These are phyloP conservation scores for Rhododendron williamsianum DNA, from an alignment of 148 eudicot species.

Conservation along the genomic window DNA sequence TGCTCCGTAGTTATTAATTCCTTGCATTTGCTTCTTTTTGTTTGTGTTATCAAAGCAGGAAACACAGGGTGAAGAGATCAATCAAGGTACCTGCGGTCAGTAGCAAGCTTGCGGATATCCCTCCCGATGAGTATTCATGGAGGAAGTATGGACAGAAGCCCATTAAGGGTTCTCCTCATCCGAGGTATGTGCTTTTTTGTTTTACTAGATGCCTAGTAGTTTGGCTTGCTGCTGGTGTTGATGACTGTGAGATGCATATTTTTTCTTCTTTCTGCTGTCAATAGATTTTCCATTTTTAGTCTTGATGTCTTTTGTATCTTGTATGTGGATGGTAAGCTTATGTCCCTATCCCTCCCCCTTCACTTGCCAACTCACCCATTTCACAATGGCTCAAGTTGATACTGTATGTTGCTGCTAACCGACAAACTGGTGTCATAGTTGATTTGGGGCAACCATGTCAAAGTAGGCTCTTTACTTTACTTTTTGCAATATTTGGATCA, in stretches of 20 bases:
- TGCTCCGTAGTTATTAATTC: constrained; percentile 5
- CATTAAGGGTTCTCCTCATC: constrained; percentile 97
- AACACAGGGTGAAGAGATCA: constrained; percentile 79
- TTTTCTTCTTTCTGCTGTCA: not conserved
- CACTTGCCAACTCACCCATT: not conserved
- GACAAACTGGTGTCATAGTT: not conserved
- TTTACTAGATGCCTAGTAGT: not conserved
- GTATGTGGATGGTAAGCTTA: not conserved
- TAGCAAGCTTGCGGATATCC: constrained; percentile 94
- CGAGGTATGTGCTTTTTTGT: constrained; percentile 49
- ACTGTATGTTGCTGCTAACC: not conserved
- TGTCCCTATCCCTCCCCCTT: not conserved
- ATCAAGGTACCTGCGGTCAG: constrained; percentile 96
- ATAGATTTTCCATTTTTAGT: not conserved
- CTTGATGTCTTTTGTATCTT: not conserved
- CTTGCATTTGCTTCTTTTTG: not conserved
- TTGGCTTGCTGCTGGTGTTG: not conserved
- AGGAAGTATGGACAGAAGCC: constrained; percentile 98
- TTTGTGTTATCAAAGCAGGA: constrained; percentile 37
- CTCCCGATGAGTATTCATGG: constrained; percentile 92
- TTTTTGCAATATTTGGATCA: not conserved
- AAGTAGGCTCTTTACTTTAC: not conserved
- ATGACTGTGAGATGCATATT: not conserved
- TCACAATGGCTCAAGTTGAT: not conserved
- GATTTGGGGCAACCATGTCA: not conserved